These are phyloP conservation scores for Aspergillus sp. DNA, from an alignment of 2,329 filamentous ascomycete genomes.

Conservation along the genomic window DNA sequence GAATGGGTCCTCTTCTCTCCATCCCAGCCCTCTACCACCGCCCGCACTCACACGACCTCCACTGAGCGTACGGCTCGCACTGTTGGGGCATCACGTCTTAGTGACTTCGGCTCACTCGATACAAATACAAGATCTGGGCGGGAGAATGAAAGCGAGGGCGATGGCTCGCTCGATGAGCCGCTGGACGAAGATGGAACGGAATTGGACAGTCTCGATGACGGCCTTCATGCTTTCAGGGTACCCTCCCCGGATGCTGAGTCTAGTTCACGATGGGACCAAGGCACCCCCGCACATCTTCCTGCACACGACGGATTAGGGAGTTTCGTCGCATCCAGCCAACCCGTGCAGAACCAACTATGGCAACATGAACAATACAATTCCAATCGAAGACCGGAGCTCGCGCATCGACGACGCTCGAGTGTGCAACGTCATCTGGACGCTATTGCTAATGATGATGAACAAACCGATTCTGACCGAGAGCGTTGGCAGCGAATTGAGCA, in stretches of 20 bases:
- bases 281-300: slow-evolving; percentile 72
- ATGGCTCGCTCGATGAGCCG: slow-evolving; percentile 57
- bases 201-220: slow-evolving; percentile 89
- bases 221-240: slow-evolving; percentile 82
- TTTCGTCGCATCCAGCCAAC: slow-evolving; percentile 66
- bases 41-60: slow-evolving; percentile 66
- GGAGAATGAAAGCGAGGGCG: slow-evolving; percentile 17
- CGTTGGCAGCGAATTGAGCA: slow-evolving; percentile 81
- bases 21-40: slow-evolving; percentile 63
- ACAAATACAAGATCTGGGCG: slow-evolving; percentile 62
- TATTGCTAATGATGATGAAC: slow-evolving; percentile 57
- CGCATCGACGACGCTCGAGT: slow-evolving; percentile 54
- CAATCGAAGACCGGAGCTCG: slow-evolving; percentile 54
- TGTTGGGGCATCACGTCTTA: slow-evolving; percentile 69
- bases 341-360: slow-evolving; percentile 79
- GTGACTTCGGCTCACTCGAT: slow-evolving; percentile 77
- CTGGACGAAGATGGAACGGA: slow-evolving; percentile 63
- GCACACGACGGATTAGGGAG: slow-evolving; percentile 88
- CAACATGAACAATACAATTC: slow-evolving; percentile 86
- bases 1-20: slow-evolving; percentile 98
- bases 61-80: slow-evolving; percentile 65
- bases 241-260: slow-evolving; percentile 47
- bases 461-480: slow-evolving; percentile 65
- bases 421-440: slow-evolving; percentile 58
- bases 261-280: slow-evolving; percentile 52